phyloP scores from a whole-genome alignment of 192 early-diverging fungal species.

The Anaeromyces robustus region DNA sequence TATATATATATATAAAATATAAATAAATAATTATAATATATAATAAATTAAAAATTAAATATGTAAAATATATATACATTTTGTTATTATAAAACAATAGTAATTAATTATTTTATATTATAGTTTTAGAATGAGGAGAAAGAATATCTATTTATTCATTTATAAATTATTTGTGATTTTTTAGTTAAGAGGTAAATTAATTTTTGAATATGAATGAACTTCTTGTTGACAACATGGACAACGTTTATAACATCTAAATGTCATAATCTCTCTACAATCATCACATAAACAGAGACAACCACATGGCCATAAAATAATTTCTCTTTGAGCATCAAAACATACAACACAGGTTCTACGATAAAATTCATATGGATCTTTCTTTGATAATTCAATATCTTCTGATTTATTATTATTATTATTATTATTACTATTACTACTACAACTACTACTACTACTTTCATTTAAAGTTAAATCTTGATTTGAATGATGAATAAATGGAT shows the following conservation, averaged over 20 bases:
- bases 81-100: too few relatives aligned
- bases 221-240: background rate
- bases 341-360: background rate
- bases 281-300: background rate
- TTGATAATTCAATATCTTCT: background rate
- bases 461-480: background rate
- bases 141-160: too few relatives aligned
- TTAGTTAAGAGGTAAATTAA: too few relatives aligned
- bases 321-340: background rate
- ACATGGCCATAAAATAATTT: background rate
- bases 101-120: too few relatives aligned
- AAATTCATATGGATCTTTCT: background rate
- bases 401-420: background rate
- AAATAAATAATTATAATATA: too few relatives aligned
- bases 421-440: background rate
- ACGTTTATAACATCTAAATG: background rate
- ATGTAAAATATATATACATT: too few relatives aligned
- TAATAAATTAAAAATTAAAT: too few relatives aligned
- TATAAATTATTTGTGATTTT: too few relatives aligned
- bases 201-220: background rate
- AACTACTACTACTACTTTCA: background rate
- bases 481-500: background rate
- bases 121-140: too few relatives aligned
- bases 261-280: background rate
- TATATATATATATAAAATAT: too few relatives aligned